A percentile compares a stretch with the other conserved stretches of the same genome.
Evolutionary conservation across 345 rosid species (phyloP).

Genomic region (Camelina neglecta): DNA sequence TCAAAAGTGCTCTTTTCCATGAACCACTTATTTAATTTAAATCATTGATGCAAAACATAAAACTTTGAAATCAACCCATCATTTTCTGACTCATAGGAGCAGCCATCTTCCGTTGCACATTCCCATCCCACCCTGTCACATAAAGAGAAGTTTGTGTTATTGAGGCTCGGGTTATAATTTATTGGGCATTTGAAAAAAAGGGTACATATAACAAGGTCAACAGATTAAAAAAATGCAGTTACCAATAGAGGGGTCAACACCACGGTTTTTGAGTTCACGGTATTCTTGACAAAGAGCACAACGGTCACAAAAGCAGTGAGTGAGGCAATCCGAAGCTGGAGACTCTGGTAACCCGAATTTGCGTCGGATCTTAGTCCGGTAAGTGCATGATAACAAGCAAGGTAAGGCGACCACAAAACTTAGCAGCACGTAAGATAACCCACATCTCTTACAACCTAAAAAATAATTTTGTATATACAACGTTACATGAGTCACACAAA

Average conservation of each 20-base stretch:
- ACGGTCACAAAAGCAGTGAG: constrained; percentile 61
- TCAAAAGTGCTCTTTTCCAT: neutral
- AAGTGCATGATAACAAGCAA: constrained; percentile 65
- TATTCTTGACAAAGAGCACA: constrained; percentile 86
- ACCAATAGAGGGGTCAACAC: constrained; percentile 72
- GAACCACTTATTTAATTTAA: constrained; percentile 8
- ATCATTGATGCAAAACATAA: constrained; percentile 16
- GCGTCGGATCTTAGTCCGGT: constrained; percentile 64
- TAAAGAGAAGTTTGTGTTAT: neutral
- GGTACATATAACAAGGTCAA: neutral
- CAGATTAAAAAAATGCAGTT: neutral
- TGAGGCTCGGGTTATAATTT: neutral
- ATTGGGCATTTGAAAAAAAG: neutral
- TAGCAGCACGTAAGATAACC: constrained; percentile 52
- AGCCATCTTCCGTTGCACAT: constrained; percentile 51
- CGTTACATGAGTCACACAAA: neutral
- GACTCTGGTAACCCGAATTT: constrained; percentile 63
- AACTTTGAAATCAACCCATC: constrained; percentile 42
- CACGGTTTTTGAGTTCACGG: constrained; percentile 68
- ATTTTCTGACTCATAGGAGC: constrained; percentile 60
- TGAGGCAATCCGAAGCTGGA: constrained; percentile 69
- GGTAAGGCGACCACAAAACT: constrained; percentile 48
- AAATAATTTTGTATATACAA: neutral
- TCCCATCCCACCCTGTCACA: constrained; percentile 61
- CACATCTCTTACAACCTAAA: constrained; percentile 63